Percentiles rank a stretch among this genome's conserved stretches.
Evolutionary conservation across 129 eudicot genomes (phyloP).

Genomic region (Chrysanthemum makinoi): DNA sequence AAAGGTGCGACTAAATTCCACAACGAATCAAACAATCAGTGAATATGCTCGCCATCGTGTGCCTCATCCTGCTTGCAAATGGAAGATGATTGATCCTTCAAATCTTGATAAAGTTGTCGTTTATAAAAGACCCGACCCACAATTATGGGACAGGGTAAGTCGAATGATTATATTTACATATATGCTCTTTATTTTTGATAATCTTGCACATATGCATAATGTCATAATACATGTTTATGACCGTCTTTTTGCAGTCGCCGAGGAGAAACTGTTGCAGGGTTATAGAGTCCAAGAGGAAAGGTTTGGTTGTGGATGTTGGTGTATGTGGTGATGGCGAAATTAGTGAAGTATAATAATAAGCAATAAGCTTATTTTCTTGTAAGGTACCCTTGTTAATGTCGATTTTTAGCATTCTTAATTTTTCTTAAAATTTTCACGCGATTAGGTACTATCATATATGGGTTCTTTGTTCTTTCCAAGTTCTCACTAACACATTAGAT

Average conservation of each 20-base stretch:
- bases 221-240: background rate
- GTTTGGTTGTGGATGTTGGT: slow-evolving; percentile 69
- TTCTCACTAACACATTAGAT: slow-evolving; percentile 35
- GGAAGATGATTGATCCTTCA: slow-evolving; percentile 79
- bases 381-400: slow-evolving; percentile 28
- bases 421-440: slow-evolving; percentile 20
- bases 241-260: slow-evolving; percentile 52
- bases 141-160: slow-evolving; percentile 87
- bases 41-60: slow-evolving; percentile 56
- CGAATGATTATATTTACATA: background rate
- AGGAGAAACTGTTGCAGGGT: slow-evolving; percentile 87
- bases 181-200: background rate
- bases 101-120: slow-evolving; percentile 64
- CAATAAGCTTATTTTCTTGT: slow-evolving; percentile 33
- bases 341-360: slow-evolving; percentile 43
- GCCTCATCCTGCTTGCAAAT: slow-evolving; percentile 75
- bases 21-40: slow-evolving; percentile 49
- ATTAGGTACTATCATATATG: slow-evolving; percentile 20
- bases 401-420: slow-evolving; percentile 35
- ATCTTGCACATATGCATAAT: background rate
- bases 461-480: slow-evolving; percentile 25
- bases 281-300: slow-evolving; percentile 47
- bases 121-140: slow-evolving; percentile 71
- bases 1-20: slow-evolving; percentile 46
- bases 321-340: slow-evolving; percentile 65